Conservation (phyloP, 208 protist genomes). For the Leishmania amazonensis region DNA sequence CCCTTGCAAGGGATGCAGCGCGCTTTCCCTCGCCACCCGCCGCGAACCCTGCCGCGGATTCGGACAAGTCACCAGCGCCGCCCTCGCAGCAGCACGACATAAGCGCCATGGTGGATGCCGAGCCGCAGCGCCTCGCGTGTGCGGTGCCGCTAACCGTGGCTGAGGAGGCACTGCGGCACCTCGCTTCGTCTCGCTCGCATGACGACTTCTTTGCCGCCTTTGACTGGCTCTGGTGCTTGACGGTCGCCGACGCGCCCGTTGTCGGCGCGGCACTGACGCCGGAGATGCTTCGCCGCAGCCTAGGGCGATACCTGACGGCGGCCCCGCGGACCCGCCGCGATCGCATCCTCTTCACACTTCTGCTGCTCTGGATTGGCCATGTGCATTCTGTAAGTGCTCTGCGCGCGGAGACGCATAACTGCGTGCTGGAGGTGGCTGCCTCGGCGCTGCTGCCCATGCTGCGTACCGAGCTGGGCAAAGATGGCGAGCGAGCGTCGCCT, state of each 20-base stretch:
- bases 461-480: slow-evolving; percentile 27
- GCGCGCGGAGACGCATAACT: slow-evolving; percentile 29
- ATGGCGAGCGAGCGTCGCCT: background rate
- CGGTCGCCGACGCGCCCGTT: slow-evolving; percentile 43
- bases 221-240: slow-evolving; percentile 75
- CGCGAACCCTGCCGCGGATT: background rate
- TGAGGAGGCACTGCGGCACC: slow-evolving; percentile 33
- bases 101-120: slow-evolving; percentile 41
- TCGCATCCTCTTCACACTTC: slow-evolving; percentile 62
- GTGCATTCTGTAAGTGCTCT: slow-evolving; percentile 42
- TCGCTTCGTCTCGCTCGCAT: slow-evolving; percentile 49
- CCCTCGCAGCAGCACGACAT: slow-evolving; percentile 26
- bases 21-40: background rate
- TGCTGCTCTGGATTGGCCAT: slow-evolving; percentile 71
- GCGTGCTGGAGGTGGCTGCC: slow-evolving; percentile 39
- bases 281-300: slow-evolving; percentile 29
- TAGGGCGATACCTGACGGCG: slow-evolving; percentile 57
- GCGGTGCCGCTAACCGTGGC: slow-evolving; percentile 38
- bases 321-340: slow-evolving; percentile 67
- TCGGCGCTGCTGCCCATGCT: slow-evolving; percentile 48
- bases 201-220: slow-evolving; percentile 67
- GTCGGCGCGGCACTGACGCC: slow-evolving; percentile 40
- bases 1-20: background rate
- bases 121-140: slow-evolving; percentile 34
- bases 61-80: background rate